Base-by-base conservation (phyloP, 1,284 basidiomycete genomes). In the Puccinia triticina region DNA sequence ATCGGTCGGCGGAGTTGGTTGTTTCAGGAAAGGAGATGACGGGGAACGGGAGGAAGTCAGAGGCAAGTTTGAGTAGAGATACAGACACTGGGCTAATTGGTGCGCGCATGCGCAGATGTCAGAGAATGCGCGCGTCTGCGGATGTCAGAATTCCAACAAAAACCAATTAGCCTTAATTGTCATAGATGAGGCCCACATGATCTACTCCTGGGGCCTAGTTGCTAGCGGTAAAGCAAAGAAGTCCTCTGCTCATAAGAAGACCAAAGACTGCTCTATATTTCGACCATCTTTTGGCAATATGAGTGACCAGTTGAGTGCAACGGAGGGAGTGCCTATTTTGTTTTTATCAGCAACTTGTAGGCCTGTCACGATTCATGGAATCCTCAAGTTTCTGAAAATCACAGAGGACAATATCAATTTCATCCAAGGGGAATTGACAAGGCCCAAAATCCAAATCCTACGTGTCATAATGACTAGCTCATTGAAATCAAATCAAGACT, bases 401-500 rank as follows among this genome's bases (percentile, higher is more conserved):
- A 18, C 46, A n/a, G 21, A 43, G 37, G 40, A 46, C 29, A 18
- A 21, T 1, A 18, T 74, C 16, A 23, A 34, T 14, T 57, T 74
- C 32, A 12, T 74, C 50, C 72, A 50, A 53, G 46, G 34, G 40
- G 72, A 74, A 26, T 50, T 55, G 8, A 57, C 72, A 21, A 74
- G 72, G 34, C 72, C 72, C 12, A 29, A 74, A 37, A 43, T 50
- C 32, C 46, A 34, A 40, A 72, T 43, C 23, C 34, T 43, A 18
- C 23, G 48, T 40, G 32, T 71, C 29, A 7, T 59, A 8, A 59
- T 10, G 55, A 59, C 55, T 26, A n/a, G 55, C 55, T n/a, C n/a
- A n/a, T n/a, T n/a, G n/a, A n/a, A n/a, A n/a, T n/a, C n/a, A n/a
- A n/a, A n/a, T 59, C 7, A 14, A 29, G 18, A 26, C n/a, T 18